A percentile compares a stretch with the other conserved stretches of the same genome.
These are phyloP conservation scores for Brassica nigra DNA, from an alignment of 345 rosid genomes.

Conservation along the genomic window DNA sequence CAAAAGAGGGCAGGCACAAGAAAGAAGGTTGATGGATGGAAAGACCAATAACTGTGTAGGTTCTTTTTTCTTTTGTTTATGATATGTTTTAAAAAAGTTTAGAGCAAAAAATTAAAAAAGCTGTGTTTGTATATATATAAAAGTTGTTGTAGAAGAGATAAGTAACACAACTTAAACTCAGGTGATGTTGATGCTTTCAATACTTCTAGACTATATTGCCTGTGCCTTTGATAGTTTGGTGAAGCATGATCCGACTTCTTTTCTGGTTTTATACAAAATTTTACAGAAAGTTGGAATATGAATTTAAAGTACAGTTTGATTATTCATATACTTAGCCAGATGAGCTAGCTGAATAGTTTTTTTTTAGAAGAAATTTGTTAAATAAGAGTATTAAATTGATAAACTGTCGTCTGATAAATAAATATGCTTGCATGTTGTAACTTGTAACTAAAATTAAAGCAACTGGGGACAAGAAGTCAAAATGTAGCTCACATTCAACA, in stretches of 20 bases:
- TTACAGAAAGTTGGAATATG: not conserved
- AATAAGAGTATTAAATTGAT: not conserved
- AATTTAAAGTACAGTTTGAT: not conserved
- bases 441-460: not conserved
- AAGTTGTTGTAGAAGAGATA: conserved; percentile 28
- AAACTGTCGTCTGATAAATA: not conserved
- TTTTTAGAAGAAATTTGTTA: not conserved
- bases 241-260: not conserved
- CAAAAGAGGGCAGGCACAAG: conserved; percentile 19
- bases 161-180: conserved; percentile 26
- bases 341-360: not conserved
- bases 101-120: conserved; percentile 16
- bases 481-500: not conserved
- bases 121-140: conserved; percentile 24
- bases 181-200: conserved; percentile 29
- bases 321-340: not conserved
- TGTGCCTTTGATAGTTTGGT: conserved; percentile 1
- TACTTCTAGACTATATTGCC: not conserved
- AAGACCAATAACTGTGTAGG: conserved; percentile 10
- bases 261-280: not conserved
- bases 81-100: not conserved
- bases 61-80: not conserved
- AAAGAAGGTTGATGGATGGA: conserved; percentile 20
- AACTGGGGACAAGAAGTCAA: not conserved
- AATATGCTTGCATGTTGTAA: not conserved